Conservation (phyloP, 371 early-diverging fungal species). For the Mortierella sp. region DNA sequence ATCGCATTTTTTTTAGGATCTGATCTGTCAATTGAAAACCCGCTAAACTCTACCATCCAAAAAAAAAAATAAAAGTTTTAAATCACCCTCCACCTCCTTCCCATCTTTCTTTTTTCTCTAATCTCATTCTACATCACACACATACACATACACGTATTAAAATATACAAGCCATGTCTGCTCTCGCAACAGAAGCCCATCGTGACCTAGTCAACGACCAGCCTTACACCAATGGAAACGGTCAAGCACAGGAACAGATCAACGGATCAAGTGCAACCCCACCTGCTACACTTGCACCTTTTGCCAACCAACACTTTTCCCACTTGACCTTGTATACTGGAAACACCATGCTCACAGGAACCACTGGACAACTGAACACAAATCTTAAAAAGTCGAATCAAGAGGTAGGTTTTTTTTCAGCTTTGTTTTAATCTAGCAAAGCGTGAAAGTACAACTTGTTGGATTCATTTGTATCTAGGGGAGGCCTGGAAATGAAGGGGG, state of each 20-base stretch:
- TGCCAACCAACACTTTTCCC: slow-evolving; percentile 51
- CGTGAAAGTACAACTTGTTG: not conserved
- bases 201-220: not conserved
- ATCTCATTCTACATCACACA: not conserved
- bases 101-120: not conserved
- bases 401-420: slow-evolving; percentile 56
- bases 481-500: too few species aligned
- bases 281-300: slow-evolving; percentile 7
- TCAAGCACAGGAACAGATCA: slow-evolving; percentile 2
- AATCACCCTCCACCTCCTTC: not conserved
- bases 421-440: slow-evolving; percentile 15
- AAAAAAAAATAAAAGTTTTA: not conserved
- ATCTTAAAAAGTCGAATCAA: slow-evolving; percentile 63
- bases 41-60: not conserved
- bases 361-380: slow-evolving; percentile 49
- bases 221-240: slow-evolving; percentile 1
- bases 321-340: slow-evolving; percentile 65
- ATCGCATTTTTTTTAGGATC: not conserved
- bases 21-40: not conserved
- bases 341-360: slow-evolving; percentile 68
- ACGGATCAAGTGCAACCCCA: slow-evolving; percentile 9
- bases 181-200: slow-evolving; percentile 28
- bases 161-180: slow-evolving; percentile 22
- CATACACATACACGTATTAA: not conserved
- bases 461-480: too few species aligned